A percentile compares a stretch with the other conserved stretches of the same genome.
phyloP scores from a whole-genome alignment of 2,329 filamentous ascomycete species.

The Pseudocercospora crystallina region DNA sequence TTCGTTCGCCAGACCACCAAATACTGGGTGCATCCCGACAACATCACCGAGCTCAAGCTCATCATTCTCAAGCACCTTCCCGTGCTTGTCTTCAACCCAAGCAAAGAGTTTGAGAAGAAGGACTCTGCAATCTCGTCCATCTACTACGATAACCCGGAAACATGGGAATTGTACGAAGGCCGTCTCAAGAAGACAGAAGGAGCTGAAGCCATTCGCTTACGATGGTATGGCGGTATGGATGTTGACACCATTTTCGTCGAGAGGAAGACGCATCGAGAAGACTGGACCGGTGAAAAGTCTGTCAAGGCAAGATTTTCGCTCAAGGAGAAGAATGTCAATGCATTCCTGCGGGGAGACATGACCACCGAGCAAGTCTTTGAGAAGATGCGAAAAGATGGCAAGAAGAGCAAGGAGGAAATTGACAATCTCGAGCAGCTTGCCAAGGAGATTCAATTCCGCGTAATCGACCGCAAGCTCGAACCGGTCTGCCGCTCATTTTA shows the following conservation, averaged over 20 bases:
- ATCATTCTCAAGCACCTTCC: slow-evolving; percentile 97
- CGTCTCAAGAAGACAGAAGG: slow-evolving; percentile 97
- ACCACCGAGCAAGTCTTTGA: slow-evolving; percentile 90
- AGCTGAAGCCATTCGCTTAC: slow-evolving; percentile 89
- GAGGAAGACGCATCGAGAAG: slow-evolving; percentile 95
- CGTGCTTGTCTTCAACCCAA: slow-evolving; percentile 94
- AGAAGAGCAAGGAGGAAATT: slow-evolving; percentile 89
- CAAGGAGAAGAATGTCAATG: slow-evolving; percentile 97
- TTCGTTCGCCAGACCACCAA: slow-evolving; percentile 98
- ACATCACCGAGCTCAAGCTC: slow-evolving; percentile 96
- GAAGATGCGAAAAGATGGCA: slow-evolving; percentile 91
- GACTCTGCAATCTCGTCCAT: slow-evolving; percentile 97
- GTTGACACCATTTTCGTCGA: slow-evolving; percentile 95
- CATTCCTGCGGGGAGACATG: slow-evolving; percentile 80
- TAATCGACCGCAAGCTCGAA: slow-evolving; percentile 79
- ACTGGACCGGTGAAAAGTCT: slow-evolving; percentile 98
- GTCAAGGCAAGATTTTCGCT: slow-evolving; percentile 94
- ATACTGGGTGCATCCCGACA: slow-evolving; percentile 98
- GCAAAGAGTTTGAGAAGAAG: slow-evolving; percentile 88
- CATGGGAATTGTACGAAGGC: slow-evolving; percentile 90
- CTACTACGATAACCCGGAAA: slow-evolving; percentile 94
- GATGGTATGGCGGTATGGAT: slow-evolving; percentile 98
- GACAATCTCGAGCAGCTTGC: slow-evolving; percentile 87
- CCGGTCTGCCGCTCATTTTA: slow-evolving; percentile 96
- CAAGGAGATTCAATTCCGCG: slow-evolving; percentile 88